phyloP scores from a whole-genome alignment of 441 rosid species.

The Corymbia citriodora region DNA sequence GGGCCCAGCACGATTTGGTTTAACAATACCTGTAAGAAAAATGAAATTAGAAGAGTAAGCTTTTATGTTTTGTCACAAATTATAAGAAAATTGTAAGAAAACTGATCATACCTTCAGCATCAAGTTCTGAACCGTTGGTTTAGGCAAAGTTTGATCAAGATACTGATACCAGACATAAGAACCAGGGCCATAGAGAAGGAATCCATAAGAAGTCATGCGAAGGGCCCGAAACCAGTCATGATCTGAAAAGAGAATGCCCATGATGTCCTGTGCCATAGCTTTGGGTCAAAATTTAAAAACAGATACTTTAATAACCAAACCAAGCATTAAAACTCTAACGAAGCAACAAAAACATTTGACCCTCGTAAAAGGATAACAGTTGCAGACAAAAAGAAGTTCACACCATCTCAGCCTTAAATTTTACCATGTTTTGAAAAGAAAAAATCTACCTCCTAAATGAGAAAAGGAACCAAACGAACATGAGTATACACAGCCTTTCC shows the following conservation, averaged over 20 bases:
- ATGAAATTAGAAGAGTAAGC: not conserved
- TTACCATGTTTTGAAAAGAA: not conserved
- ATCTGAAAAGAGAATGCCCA: slow-evolving; percentile 30
- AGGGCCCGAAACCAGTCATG: slow-evolving; percentile 88
- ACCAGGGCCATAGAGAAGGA: slow-evolving; percentile 86
- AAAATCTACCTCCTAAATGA: not conserved
- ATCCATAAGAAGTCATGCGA: slow-evolving; percentile 88
- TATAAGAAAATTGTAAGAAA: not conserved
- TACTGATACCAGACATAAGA: slow-evolving; percentile 76
- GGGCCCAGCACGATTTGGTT: slow-evolving; percentile 93
- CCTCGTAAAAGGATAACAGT: not conserved
- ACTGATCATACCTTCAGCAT: slow-evolving; percentile 51
- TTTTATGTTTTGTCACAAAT: not conserved
- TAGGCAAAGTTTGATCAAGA: slow-evolving; percentile 67
- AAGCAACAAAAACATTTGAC: not conserved
- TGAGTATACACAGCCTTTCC: not conserved
- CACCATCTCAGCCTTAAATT: not conserved
- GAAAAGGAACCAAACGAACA: not conserved
- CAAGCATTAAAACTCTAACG: not conserved
- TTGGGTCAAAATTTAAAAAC: slow-evolving; percentile 16
- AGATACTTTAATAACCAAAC: not conserved
- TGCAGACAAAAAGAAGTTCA: not conserved
- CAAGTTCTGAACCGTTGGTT: slow-evolving; percentile 52
- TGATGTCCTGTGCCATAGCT: slow-evolving; percentile 29
- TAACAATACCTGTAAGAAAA: slow-evolving; percentile 53